Percentiles rank a stretch among this genome's conserved stretches.
phyloP scores from a whole-genome alignment of 257 asterid genomes.

The Przewalskia tangutica region DNA sequence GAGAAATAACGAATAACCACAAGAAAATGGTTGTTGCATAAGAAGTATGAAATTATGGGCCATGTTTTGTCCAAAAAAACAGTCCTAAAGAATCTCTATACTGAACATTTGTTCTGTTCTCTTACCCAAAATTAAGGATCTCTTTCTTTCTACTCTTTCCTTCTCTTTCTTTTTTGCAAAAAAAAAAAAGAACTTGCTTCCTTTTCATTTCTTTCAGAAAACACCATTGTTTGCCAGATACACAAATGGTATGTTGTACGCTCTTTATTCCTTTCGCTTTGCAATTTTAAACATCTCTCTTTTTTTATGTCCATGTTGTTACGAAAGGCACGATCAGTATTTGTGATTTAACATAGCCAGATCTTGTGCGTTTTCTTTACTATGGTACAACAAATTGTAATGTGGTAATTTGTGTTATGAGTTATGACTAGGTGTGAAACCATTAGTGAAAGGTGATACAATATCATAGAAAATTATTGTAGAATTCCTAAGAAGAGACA shows the following conservation, averaged over 20 bases:
- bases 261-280: too few species aligned
- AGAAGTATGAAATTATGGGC: too few species aligned
- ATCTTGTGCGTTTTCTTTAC: background rate
- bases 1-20: background rate
- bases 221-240: background rate
- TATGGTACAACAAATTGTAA: background rate
- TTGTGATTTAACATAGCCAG: background rate
- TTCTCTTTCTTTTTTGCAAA: background rate
- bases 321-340: background rate
- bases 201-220: background rate
- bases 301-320: background rate
- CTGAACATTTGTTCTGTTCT: background rate
- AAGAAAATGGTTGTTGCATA: background rate
- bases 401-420: too few species aligned
- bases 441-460: too few species aligned
- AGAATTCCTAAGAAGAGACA: too few species aligned
- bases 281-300: too few species aligned
- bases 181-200: background rate
- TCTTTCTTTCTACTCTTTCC: background rate
- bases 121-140: background rate
- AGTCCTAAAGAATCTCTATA: background rate
- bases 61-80: too few species aligned
- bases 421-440: too few species aligned
- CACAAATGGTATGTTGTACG: background rate
- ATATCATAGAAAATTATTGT: too few species aligned